Percentiles rank a stretch among this genome's conserved stretches.
Conservation (phyloP, 495 filamentous ascomycete species). For the Podospora pseudocomata region DNA sequence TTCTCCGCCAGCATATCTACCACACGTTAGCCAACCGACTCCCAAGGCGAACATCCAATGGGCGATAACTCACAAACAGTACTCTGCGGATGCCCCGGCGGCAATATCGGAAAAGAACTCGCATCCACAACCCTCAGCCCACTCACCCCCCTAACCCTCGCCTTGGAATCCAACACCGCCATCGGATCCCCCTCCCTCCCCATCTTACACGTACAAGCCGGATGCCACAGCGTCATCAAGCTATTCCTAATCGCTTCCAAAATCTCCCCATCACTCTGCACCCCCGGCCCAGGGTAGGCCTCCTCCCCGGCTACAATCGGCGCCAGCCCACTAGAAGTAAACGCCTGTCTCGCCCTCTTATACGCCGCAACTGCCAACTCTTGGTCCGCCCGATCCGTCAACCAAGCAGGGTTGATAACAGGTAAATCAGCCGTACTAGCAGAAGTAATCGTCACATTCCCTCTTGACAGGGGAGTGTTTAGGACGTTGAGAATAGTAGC, state of each 20-base stretch:
- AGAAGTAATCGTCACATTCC: conserved; percentile 51
- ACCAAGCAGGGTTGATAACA: conserved; percentile 46
- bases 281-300: conserved; percentile 2
- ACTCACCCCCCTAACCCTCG: conserved; percentile 45
- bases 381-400: conserved; percentile 42
- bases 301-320: conserved; percentile 2
- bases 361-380: conserved; percentile 44
- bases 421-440: conserved; percentile 42
- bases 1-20: conserved; percentile 8
- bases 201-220: conserved; percentile 47
- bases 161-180: conserved; percentile 52
- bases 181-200: conserved; percentile 40
- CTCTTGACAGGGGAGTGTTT: conserved; percentile 48
- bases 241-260: conserved; percentile 2
- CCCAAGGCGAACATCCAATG: not conserved
- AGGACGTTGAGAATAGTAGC: conserved; percentile 33
- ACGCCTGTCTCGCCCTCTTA: conserved; percentile 31
- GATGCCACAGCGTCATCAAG: conserved; percentile 39
- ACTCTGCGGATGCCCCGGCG: conserved; percentile 44
- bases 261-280: conserved; percentile 5
- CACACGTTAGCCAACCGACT: not conserved
- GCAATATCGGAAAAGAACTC: conserved; percentile 43
- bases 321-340: conserved; percentile 2
- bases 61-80: conserved; percentile 6
- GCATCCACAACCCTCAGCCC: conserved; percentile 48